Base-by-base conservation (phyloP, 768 basidiomycete genomes). In the Exidia glandulosa region DNA sequence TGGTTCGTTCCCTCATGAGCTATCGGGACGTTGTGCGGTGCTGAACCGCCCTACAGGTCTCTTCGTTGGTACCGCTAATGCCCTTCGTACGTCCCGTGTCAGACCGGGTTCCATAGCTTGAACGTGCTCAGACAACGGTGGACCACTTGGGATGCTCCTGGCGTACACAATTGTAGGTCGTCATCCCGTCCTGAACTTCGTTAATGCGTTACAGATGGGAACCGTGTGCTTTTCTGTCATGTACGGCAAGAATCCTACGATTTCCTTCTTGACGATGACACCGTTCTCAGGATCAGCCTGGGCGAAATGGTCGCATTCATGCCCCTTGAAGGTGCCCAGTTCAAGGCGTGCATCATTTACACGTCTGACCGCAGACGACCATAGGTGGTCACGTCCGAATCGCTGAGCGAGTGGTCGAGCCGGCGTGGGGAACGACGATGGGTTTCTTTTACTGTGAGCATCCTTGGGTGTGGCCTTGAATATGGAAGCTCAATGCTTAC, bases 321-420 rank as follows among this genome's bases (percentile, higher is more conserved):
- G 4, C 90, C 90, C 0, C 77, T 92, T 56, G 78, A 62, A 23
- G 63, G 63, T 25, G 52, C 12, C 12, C 16, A 7, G 16, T 13
- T 13, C n/a, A n/a, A n/a, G 23, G 30, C 27, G 27, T 13, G 23
- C 19, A 25, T 23, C 50, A 30, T 13, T 52, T 10, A 37, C 0
- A 1, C 2, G 36, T 10, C 36, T 12, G 36, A 37, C 36, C 36
- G 12, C 36, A 12, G 36, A 37, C 2, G 36, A 37, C 10, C 19
- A 13, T 87, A 29, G 90, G 90, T 60, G 89, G 82, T 41, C 88
- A 90, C 65, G 90, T 91, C 70, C 87, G 77, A 61, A 72, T 92
- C 19, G 85, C 90, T 0, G 89, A 86, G 68, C 86, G 90, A 32
- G 92, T 92, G 65, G 85, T 92, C 9, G 81, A 89, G 62, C 86